Evolutionary conservation across 106 monocot genomes (phyloP), one percentile per base, ranked within the genome.

Genomic region (Dioscorea alata): DNA sequence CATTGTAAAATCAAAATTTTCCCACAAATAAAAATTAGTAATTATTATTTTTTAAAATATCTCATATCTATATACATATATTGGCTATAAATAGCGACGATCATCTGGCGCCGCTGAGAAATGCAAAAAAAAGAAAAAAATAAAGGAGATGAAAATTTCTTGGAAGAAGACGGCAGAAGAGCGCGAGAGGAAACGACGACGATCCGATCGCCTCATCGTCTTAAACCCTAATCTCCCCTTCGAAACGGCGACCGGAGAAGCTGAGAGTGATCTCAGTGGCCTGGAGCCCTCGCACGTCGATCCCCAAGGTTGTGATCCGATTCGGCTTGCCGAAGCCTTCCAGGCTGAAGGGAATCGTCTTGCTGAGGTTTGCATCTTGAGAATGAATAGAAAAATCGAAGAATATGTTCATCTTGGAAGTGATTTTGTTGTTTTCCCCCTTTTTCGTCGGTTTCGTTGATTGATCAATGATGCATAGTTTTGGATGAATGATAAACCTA

Each of bases 301-400:
- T 35, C 57, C 72, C 6, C 20, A 10, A 50, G 62, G 59, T 2
- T 33, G 32, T 24, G 76, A 81, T 64, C 60, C 73, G 48, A 68
- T 31, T 57, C 63, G 61, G 65, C 66, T 79, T 16, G 72, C 82
- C 18, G 75, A 81, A 21, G 73, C 67, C 20, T 76, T 81, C 71
- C 82, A 77, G 42, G 71, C 77, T 19, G 73, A 87, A 54, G 94
- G 94, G 33, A 69, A 87, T 65, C 81, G 66, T 49, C 76, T 94
- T 50, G 94, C 94, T 17, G 94, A 94, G 84, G 94, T 94, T 12
- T 31, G 22, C 13, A 7, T 35, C 6, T 54, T 23, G 42, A 42
- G 42, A 42, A 6, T 42, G 9, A 42, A 42, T 42, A 6, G 10
- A 42, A 42, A 42, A 1, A 42, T 42, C 42, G 42, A 6, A 42